Evolutionary conservation across 2,329 filamentous ascomycete species (phyloP).

Genomic region (Alternaria hordeiaustralica): DNA sequence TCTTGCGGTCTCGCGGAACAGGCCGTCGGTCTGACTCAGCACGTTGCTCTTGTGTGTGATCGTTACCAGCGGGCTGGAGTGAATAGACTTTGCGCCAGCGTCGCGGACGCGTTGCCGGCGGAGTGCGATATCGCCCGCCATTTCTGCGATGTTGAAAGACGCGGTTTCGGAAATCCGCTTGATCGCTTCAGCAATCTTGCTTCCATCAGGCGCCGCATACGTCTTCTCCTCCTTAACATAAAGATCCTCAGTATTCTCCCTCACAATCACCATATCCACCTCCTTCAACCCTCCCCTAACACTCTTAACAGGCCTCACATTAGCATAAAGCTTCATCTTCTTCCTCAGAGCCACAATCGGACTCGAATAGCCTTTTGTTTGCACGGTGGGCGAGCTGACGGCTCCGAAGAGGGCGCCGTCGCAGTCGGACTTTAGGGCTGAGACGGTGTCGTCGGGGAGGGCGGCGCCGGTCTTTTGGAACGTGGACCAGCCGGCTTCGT

Average conservation of each 20-base stretch:
- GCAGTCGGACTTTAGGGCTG: slow-evolving; percentile 87
- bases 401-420: slow-evolving; percentile 96
- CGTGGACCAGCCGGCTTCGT: slow-evolving; percentile 90
- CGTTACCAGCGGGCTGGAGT: slow-evolving; percentile 78
- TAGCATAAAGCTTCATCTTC: slow-evolving; percentile 92
- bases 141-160: slow-evolving; percentile 83
- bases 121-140: slow-evolving; percentile 93
- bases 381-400: slow-evolving; percentile 85
- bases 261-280: slow-evolving; percentile 96
- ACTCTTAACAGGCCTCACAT: slow-evolving; percentile 94
- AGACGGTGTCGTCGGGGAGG: slow-evolving; percentile 88
- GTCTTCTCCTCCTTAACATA: slow-evolving; percentile 98
- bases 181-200: slow-evolving; percentile 92
- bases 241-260: slow-evolving; percentile 98
- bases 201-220: slow-evolving; percentile 72
- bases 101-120: slow-evolving; percentile 82
- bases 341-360: slow-evolving; percentile 98
- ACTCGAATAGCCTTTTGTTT: slow-evolving; percentile 93
- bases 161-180: slow-evolving; percentile 94
- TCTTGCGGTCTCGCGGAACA: slow-evolving; percentile 85
- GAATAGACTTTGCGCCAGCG: slow-evolving; percentile 63
- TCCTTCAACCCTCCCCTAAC: slow-evolving; percentile 67
- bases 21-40: slow-evolving; percentile 85
- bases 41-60: slow-evolving; percentile 99
- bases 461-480: slow-evolving; percentile 90